Base-by-base conservation (phyloP, 2,329 filamentous ascomycete species). In the Aspergillus melleus region DNA sequence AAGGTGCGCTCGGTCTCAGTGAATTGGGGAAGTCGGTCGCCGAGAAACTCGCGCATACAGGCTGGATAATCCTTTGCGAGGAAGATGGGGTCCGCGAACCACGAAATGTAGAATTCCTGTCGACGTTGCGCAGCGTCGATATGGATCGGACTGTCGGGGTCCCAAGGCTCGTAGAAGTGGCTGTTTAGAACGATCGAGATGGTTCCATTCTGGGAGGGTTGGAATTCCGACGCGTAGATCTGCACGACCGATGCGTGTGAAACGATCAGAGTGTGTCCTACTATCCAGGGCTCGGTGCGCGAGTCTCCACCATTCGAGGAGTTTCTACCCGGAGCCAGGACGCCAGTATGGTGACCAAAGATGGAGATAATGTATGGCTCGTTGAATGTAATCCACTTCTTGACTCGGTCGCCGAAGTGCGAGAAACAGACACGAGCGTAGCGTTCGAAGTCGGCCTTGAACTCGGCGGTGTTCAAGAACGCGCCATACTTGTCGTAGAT, bases 21-120 rank as follows among this genome's bases (percentile, higher is more conserved):
- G 29, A 61, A 61, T 0, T 5, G 3, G 1, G 60, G 60, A 3
- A 61, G 39, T 26, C 60, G 29, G 12, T 59, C 53, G n/a, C 56
- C 52, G 4, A 61, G 50, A 9, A 56, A 44, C 26, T 19, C 57
- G 2, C 61, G 49, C 44, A 79, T 68, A 10, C 59, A 65, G 1
- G 62, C 47, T 1, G 75, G 74, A 58, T 80, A 80, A 65, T 80
- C 77, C 29, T 72, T 69, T 3, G 70, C 75, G 6, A 76, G 61
- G 61, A 73, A 79, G 24, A 76, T 67, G 0, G 77, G 77, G 36
- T 77, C 69, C 4, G 68, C 73, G 61, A 79, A 80, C 72, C 74
- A 78, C 16, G 72, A 77, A 61, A 70, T 63, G 44, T 68, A 64
- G 49, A 70, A 70, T 22, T 61, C 56, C 6, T 63, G 58, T 22